Base-by-base conservation (phyloP, 2,329 filamentous ascomycete species). In the Colletotrichum tropicale region DNA sequence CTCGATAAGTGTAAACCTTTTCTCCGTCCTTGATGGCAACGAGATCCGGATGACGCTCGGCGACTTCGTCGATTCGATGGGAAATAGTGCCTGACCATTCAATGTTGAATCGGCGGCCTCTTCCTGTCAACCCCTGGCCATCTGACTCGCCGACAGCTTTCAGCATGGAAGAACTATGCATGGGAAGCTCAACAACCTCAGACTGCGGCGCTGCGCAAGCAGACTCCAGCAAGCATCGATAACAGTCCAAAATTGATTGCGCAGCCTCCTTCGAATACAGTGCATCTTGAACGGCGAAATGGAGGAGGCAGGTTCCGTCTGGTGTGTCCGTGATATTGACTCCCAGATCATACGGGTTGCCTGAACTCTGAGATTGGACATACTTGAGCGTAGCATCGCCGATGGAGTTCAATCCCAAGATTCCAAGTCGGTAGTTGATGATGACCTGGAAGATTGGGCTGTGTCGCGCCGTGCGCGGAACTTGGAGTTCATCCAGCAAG, bases 381-480 rank as follows among this genome's bases (percentile, higher is more conserved):
- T 70, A 70, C 30, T 55, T 65, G 5, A 70, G 28, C 58, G 32
- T 8, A 3, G 68, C 68, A 3, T 30, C 30, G 4, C 68, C 60
- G 24, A 70, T 65, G 7, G 68, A 65, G 2, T 65, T 6, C 15
- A 70, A 24, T 1, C 58, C 68, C n/a, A 76, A 69, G 10, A 76
- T 68, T 16, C 78, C 80, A 18, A 80, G 78, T 3, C 81, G 80
- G 69, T 85, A 85, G 74, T 85, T 78, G 48, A 86, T 56, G 58
- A 83, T 82, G 3, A 81, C 84, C 77, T 91, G 89, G 81, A 90
- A 91, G 1, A 91, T 55, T 0, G 90, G 89, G 38, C 77, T 85
- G 68, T 86, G 78, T 0, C 81, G 75, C 0, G 84, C 70, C 0
- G 87, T 86, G 2, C 88, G 81, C 0, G 82, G 77, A 1, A 88